These are phyloP conservation scores for Potentilla sterilis DNA, from an alignment of 306 rosid genomes.

Conservation along the genomic window DNA sequence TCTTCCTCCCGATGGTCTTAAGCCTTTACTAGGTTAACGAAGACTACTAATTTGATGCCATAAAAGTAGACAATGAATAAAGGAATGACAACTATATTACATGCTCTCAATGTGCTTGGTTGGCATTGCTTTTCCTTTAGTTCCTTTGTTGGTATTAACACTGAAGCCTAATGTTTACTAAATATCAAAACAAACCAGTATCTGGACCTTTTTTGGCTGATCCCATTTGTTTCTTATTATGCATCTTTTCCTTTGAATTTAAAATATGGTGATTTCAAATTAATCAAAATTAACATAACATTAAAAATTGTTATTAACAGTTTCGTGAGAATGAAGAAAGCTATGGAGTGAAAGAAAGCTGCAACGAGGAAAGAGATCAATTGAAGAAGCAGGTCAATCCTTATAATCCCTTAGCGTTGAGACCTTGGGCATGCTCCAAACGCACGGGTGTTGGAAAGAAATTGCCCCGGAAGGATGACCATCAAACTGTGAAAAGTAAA, in stretches of 20 bases:
- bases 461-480: conserved; percentile 29
- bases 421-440: conserved; percentile 53
- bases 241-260: background rate
- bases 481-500: conserved; percentile 24
- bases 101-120: background rate
- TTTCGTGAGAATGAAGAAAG: conserved; percentile 26
- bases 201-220: background rate
- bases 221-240: background rate
- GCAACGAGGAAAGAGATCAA: conserved; percentile 23
- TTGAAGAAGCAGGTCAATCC: conserved; percentile 36
- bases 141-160: background rate
- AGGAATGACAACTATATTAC: conserved; percentile 7
- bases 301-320: conserved; percentile 20
- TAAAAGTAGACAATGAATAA: background rate
- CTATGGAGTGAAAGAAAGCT: conserved; percentile 25
- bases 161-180: background rate
- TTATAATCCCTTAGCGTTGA: conserved; percentile 35
- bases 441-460: conserved; percentile 45
- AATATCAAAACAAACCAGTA: background rate
- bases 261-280: background rate
- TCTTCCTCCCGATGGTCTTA: conserved; percentile 1
- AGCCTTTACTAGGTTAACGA: background rate
- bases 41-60: conserved; percentile 2
- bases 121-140: conserved; percentile 5
- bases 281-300: background rate